Evolutionary conservation across 2,329 filamentous ascomycete species (phyloP).

Genomic region (Diplodia mutila): DNA sequence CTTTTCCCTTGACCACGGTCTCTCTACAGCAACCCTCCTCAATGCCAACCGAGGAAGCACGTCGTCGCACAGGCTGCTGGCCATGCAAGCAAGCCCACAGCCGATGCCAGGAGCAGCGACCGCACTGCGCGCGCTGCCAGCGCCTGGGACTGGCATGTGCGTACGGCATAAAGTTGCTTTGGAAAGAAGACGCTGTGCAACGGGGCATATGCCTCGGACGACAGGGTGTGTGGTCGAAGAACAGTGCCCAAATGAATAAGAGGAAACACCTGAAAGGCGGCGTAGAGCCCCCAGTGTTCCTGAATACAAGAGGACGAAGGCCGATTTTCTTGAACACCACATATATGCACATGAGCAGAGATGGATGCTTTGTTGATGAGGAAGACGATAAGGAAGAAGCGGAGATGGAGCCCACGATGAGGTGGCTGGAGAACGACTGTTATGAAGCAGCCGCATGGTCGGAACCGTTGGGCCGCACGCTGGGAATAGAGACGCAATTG

Average conservation of each 20-base stretch:
- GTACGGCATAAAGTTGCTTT: constrained; percentile 34
- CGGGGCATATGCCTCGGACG: constrained; percentile 28
- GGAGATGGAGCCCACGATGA: too few species aligned
- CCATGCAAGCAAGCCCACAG: constrained; percentile 36
- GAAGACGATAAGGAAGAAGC: neutral
- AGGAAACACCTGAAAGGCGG: neutral
- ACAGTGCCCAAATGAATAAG: neutral
- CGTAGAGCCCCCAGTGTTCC: constrained; percentile 27
- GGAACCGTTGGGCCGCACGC: neutral
- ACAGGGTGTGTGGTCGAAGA: constrained; percentile 27
- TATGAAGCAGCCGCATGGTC: neutral
- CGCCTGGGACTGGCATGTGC: constrained; percentile 33
- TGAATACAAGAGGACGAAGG: constrained; percentile 34
- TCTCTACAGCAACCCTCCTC: neutral
- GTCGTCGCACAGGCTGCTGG: constrained; percentile 27
- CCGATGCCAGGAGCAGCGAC: constrained; percentile 38
- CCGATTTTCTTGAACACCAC: constrained; percentile 35
- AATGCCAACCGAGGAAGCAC: neutral
- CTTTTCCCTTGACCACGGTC: too few species aligned
- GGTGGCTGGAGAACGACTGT: neutral
- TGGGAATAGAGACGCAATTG: neutral
- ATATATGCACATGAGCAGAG: constrained; percentile 29
- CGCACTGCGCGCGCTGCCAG: constrained; percentile 36
- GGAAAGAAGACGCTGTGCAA: constrained; percentile 39
- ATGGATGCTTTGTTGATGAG: neutral